phyloP scores from a whole-genome alignment of 2,329 filamentous ascomycete species.

The Hypoxylon sp. region DNA sequence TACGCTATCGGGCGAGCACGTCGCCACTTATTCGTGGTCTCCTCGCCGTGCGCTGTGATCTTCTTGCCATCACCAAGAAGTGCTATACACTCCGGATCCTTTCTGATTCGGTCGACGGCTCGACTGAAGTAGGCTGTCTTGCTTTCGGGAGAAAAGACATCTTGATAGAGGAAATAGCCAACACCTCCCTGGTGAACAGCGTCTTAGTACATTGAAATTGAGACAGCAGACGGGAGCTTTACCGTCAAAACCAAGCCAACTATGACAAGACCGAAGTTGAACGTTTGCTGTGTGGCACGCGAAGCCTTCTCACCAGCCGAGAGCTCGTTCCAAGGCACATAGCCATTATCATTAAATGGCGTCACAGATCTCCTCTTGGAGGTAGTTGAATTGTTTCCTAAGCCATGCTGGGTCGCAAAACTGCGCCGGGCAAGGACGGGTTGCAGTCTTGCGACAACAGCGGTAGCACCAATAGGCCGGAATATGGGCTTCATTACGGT shows the following conservation, averaged over 20 bases:
- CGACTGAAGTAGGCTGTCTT: conserved; percentile 91
- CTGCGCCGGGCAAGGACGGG: conserved; percentile 60
- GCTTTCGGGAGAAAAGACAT: conserved; percentile 87
- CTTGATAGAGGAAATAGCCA: conserved; percentile 81
- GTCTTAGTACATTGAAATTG: conserved; percentile 18
- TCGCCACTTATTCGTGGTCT: conserved; percentile 86
- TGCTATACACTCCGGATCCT: conserved; percentile 77
- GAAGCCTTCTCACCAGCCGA: conserved; percentile 83
- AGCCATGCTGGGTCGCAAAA: conserved; percentile 72
- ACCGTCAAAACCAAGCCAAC: conserved; percentile 83
- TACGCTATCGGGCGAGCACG: conserved; percentile 74
- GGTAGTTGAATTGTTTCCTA: conserved; percentile 54
- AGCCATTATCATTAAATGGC: conserved; percentile 87
- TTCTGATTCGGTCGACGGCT: conserved; percentile 83
- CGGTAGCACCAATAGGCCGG: conserved; percentile 57
- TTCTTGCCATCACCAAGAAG: conserved; percentile 81
- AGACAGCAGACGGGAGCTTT: conserved; percentile 40
- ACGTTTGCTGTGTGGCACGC: conserved; percentile 88
- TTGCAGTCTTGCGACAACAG: conserved; percentile 54
- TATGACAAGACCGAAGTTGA: conserved; percentile 86
- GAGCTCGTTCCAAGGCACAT: conserved; percentile 84
- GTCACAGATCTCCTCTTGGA: conserved; percentile 80
- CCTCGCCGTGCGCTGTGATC: conserved; percentile 86
- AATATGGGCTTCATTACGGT: conserved; percentile 64
- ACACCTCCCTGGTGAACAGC: conserved; percentile 74